Conservation (phyloP, 805 yeast genomes). For the Kluyveromyces wickerhamii region DNA sequence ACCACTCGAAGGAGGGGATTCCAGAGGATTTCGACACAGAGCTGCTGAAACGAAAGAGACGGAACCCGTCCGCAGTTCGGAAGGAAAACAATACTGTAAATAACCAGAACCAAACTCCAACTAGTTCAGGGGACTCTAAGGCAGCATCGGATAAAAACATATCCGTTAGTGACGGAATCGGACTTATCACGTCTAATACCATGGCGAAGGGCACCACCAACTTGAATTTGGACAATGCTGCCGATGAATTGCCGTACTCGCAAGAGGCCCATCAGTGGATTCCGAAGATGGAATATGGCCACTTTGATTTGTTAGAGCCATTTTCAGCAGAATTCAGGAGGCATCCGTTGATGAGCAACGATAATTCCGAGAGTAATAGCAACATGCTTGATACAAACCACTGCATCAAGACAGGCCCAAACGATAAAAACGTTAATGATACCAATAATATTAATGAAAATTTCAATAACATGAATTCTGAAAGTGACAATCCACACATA, state of each 20-base stretch:
- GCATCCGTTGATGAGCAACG: no score
- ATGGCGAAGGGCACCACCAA: no score
- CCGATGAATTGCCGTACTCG: neutral
- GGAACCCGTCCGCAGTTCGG: no score
- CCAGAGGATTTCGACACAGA: neutral
- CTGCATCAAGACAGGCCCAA: neutral
- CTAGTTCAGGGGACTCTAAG: no score
- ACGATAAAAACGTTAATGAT: neutral
- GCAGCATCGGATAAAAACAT: no score
- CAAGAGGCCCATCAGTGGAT: neutral
- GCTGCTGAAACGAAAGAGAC: slow-evolving; percentile 1
- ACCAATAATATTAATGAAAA: neutral
- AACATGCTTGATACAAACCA: no score
- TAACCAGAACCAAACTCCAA: no score
- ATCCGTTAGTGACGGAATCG: no score
- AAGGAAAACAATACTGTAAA: no score
- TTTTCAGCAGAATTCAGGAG: neutral
- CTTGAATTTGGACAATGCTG: neutral
- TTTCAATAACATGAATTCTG: neutral
- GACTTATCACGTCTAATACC: no score
- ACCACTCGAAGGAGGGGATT: slow-evolving; percentile 5
- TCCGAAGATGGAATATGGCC: neutral
- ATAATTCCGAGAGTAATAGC: no score
- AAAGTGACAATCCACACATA: neutral
- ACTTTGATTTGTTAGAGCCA: neutral